Evolutionary conservation across 345 rosid species (phyloP), one percentile per base, ranked within the genome.

Genomic region (Eucalyptus camaldulensis): DNA sequence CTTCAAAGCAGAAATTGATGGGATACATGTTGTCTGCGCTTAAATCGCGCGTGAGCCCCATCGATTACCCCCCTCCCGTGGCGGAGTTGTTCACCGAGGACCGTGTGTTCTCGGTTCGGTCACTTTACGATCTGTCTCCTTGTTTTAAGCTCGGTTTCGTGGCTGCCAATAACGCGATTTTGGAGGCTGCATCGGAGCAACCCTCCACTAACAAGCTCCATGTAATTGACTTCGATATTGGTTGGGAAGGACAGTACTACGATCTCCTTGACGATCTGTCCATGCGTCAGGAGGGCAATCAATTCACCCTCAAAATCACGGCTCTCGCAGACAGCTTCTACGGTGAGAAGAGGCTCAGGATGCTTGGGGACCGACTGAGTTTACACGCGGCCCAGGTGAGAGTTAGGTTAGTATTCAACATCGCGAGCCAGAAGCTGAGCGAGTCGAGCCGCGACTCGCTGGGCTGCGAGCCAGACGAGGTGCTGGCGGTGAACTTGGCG

Each of bases 151-250:
- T 94, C 29, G 95, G 97, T 24, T 96, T 96, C 91, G 83, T 91
- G 95, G 97, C 97, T 27, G 98, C 99, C 9, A 96, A 96, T 92
- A 93, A 91, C 86, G 98, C 97, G 86, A 96, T 97, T 80, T 91
- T 97, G 10, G 96, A 96, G 37, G 94, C 95, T 24, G 91, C 95
- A 9, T 86, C 90, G 54, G 95, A 95, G 69, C 93, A 92, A 60
- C 27, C 85, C 92, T 90, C 72, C 10, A 90, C 88, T 56, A 88
- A 89, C 69, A 85, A 88, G 87, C 85, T 95, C 83, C 99, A 97
- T 88, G 95, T 97, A 11, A 85, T 97, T 54, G 98, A 96, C 92
- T 96, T 97, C 86, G 95, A 94, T 22, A 90, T 97, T 49, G 98
- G 98, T 7, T 91, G 92, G 40, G 99, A 99, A 25, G 92, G 95